A percentile compares a stretch with the other conserved stretches of the same genome.
These are phyloP conservation scores for Phellinidium pouzarii DNA, from an alignment of 1,284 basidiomycete species.

Conservation along the genomic window DNA sequence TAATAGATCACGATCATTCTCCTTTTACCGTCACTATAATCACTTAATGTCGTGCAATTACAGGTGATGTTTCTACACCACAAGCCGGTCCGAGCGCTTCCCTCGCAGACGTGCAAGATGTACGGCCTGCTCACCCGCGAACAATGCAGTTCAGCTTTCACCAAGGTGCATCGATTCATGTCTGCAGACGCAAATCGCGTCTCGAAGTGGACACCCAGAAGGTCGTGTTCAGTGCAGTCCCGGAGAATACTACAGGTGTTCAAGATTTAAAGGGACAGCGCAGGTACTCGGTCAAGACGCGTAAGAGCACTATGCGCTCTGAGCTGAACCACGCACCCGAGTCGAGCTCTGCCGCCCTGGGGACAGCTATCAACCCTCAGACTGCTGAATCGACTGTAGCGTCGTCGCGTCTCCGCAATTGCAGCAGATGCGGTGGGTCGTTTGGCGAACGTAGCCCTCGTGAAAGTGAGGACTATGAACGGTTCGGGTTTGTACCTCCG, in stretches of 20 bases:
- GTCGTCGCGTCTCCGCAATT: background rate
- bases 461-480: background rate
- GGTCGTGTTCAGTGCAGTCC: background rate
- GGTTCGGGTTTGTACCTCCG: background rate
- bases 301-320: slow-evolving; percentile 1
- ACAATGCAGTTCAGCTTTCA: background rate
- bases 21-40: background rate
- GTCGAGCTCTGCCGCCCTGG: background rate
- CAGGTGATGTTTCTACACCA: background rate
- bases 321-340: background rate
- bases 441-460: background rate
- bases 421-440: background rate
- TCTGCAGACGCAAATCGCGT: background rate
- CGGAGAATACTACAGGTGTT: background rate
- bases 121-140: background rate
- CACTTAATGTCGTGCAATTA: background rate
- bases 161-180: background rate
- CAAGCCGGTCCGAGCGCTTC: background rate
- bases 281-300: background rate
- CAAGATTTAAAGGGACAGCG: background rate
- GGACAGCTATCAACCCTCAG: background rate
- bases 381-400: background rate
- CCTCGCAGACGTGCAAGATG: background rate
- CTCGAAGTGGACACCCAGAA: background rate
- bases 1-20: background rate